Percentiles rank a stretch among this genome's conserved stretches.
phyloP scores from a whole-genome alignment of 2,329 filamentous ascomycete genomes.

The Pyrenophora graminea region DNA sequence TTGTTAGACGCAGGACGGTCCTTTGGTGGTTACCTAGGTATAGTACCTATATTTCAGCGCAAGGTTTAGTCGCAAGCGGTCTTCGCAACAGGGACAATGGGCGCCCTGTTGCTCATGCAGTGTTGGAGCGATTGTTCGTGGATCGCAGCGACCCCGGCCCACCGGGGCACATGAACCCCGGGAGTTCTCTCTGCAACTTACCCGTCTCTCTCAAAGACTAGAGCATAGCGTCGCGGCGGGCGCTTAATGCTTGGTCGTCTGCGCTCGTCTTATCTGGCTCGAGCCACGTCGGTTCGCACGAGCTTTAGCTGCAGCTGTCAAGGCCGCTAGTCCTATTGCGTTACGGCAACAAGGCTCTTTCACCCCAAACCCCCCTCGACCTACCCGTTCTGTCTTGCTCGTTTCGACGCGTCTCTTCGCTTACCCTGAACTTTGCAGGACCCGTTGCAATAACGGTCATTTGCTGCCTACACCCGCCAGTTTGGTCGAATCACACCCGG shows the following conservation, averaged over 20 bases:
- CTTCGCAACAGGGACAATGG: conserved; percentile 13
- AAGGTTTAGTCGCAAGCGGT: conserved; percentile 18
- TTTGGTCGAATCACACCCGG: conserved; percentile 10
- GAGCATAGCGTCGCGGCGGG: conserved; percentile 21
- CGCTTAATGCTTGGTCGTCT: conserved; percentile 28
- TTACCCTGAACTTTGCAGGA: conserved; percentile 7
- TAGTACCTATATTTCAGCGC: conserved; percentile 23
- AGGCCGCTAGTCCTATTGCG: conserved; percentile 15
- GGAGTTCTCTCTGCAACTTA: conserved; percentile 7
- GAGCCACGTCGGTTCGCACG: conserved; percentile 21
- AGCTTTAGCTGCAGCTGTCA: conserved; percentile 5
- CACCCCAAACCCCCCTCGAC: conserved; percentile 8
- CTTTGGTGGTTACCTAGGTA: conserved; percentile 21
- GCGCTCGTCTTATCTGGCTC: conserved; percentile 22
- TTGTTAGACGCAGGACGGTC: conserved; percentile 38
- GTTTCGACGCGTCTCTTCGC: conserved; percentile 18
- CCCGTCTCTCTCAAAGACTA: conserved; percentile 14
- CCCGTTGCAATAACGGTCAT: conserved; percentile 11
- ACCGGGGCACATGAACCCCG: conserved; percentile 4
- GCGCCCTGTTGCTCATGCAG: conserved; percentile 24
- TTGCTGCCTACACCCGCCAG: conserved; percentile 20
- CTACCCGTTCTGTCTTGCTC: conserved; percentile 13
- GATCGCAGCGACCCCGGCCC: conserved; percentile 13
- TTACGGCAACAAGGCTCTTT: conserved; percentile 13
- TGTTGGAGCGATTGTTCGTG: conserved; percentile 18